Evolutionary conservation across 1,284 basidiomycete species (phyloP), one percentile per base, ranked within the genome.

Genomic region (Rhodotorula sp.): DNA sequence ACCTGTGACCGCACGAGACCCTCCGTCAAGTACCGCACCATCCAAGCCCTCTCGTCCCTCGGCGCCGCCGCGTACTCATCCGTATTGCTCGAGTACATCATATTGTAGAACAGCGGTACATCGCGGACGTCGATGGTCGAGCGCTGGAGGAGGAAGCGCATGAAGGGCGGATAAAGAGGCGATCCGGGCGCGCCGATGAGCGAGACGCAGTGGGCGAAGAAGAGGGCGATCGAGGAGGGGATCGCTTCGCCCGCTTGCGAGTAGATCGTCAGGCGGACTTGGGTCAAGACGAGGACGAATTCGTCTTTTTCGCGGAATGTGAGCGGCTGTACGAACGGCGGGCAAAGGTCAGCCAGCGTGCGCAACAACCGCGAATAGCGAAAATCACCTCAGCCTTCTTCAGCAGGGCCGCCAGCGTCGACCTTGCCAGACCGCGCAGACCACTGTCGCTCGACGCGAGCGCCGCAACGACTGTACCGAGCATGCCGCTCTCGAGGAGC

Each of bases 101-200:
- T 64, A 39, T 36, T 56, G 66, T 75, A 75, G 34, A 75, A 73
- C 71, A 75, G 71, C 15, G 74, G 74, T 17, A 75, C 74, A 46
- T 75, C 74, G 19, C 66, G 55, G 48, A 67, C 56, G 44, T 75
- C 74, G 44, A 75, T 15, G 9, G 64, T 61, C 46, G 74, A 56
- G 22, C 74, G 72, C 32, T 75, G 74, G 34, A 75, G 69, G 39
- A 75, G 64, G 67, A 75, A 75, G 5, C 69, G 67, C 32, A 54
- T 59, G 60, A 74, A 71, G 2, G 70, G 52, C 4, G 69, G 74
- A 62, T 75, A 75, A 15, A 73, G 60, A 3, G 69, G 53, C 36
- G 64, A 67, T n/a, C 61, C 62, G 17, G 74, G 71, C n/a, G 63
- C 54, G 36, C 68, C 72, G 59, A 75, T 30, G 36, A 69, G 63